Evolutionary conservation across 169 alveolate species (phyloP).

Genomic region (Toxoplasma gondii): DNA sequence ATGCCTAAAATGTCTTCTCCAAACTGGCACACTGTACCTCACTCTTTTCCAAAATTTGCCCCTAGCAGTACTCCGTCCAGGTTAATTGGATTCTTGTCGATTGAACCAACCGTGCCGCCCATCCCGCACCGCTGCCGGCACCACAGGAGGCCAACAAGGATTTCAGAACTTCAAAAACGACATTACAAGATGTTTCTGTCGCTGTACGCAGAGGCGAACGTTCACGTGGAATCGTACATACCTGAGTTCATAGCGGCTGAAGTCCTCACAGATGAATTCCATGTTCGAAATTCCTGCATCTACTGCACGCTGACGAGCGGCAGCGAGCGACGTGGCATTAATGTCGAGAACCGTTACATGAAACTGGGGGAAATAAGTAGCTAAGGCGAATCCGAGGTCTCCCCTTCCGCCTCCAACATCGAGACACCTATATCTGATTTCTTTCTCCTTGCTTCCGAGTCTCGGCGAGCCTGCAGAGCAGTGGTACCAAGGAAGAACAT

Average conservation of each 20-base stretch:
- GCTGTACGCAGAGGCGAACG: too few species aligned
- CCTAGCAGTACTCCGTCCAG: too few species aligned
- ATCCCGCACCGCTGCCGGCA: too few species aligned
- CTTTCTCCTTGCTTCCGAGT: background rate
- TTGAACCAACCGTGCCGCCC: too few species aligned
- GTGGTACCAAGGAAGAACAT: background rate
- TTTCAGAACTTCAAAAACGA: too few species aligned
- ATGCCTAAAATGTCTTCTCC: too few species aligned
- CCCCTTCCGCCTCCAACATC: slow-evolving; percentile 23
- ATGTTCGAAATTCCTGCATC: background rate
- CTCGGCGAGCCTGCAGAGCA: background rate
- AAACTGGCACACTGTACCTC: too few species aligned
- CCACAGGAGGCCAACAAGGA: too few species aligned
- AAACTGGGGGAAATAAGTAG: background rate
- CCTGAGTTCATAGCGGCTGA: background rate
- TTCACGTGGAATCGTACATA: background rate
- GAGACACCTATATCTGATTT: background rate
- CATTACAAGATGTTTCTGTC: too few species aligned
- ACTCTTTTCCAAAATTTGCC: too few species aligned
- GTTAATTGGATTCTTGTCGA: too few species aligned
- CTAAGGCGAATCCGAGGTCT: slow-evolving; percentile 1
- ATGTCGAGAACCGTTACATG: slow-evolving; percentile 17
- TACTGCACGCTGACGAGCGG: background rate
- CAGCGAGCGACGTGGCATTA: slow-evolving; percentile 12
- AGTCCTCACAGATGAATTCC: background rate